Base-by-base conservation (phyloP, 2,329 filamentous ascomycete genomes). In the Diaporthe vexans region DNA sequence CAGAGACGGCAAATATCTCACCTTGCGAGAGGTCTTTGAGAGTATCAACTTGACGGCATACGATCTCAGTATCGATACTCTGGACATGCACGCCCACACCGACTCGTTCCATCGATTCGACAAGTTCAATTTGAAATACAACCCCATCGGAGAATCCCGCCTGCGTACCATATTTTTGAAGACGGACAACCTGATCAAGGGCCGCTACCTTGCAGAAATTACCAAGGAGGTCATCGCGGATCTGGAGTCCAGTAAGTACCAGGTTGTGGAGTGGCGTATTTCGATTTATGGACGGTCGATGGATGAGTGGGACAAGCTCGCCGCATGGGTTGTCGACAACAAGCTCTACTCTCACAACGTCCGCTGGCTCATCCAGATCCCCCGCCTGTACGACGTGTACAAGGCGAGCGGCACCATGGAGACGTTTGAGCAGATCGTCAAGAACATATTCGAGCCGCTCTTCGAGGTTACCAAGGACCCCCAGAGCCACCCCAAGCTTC, bases 81-180 rank as follows among this genome's bases (percentile, higher is more conserved):
- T 99, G 46, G 97, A 99, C 85, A 99, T 99, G 97, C 97, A 99
- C 86, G 96, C 97, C 33, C 97, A 99, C 81, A 98, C 95, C 15
- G 97, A 99, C 83, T 97, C 95, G 0, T 99, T 99, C 85, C 97
- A 99, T 84, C 94, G 97, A 5, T 99, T 99, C 82, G 97, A 99
- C 87, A 99, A 99, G 83, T 99, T 99, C 89, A 99, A 99, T 82
- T 87, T 99, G 73, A 99, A 99, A 83, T 99, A 99, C 82, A 99
- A 99, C 79, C 97, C 97, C 0, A 92, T 99, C 76, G 97, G 97
- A 67, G 97, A 99, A 84, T 98, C 97, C 57, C 92, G 97, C 72
- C 86, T 99, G 73, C 92, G 97, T 80, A 98, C 97, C n/a, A 99
- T 99, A 78, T 99, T 99, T 82, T 87, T 99, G 72, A 99, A 99